Evolutionary conservation across 2,329 filamentous ascomycete species (phyloP), one percentile per base, ranked within the genome.

Genomic region (Lithohypha guttulata): DNA sequence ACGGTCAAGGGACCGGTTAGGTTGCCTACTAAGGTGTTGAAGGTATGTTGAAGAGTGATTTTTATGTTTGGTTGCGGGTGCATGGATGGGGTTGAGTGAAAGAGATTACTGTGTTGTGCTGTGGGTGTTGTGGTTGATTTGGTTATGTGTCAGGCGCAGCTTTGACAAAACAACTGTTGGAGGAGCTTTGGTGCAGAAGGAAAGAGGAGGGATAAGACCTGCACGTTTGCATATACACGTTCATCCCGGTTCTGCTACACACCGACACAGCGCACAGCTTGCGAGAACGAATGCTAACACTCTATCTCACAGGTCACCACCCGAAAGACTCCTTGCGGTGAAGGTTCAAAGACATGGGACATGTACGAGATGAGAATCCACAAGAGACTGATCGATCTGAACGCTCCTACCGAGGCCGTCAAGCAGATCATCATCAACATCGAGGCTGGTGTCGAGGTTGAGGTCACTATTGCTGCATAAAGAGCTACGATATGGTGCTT

Each of bases 331-430:
- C 91, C 91, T 66, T 91, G 84, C 72, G 91, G 91, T 83, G 91
- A 98, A 79, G 91, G 91, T 73, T 93, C 83, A 70, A 98, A 98
- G 85, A 98, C 91, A 63, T 98, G 91, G 91, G 91, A 96, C 68
- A 80, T 76, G 68, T 98, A 75, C 70, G 89, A 98, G 81, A 93
- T 98, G 86, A 82, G 89, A 73, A 93, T 95, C 66, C 86, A 95
- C 79, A 95, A 95, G 82, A 83, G 87, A 58, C 76, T 95, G 62
- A 95, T 95, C 63, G 87, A 94, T 69, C 75, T 98, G 54, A 87
- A 93, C 71, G 91, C 91, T 58, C 91, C 91, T 49, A 98, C 91
- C 60, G 91, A 98, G 79, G 66, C 63, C 36, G 63, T 70, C 48
- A 68, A 69, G 60, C 63, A 66, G 60, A 67, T 70, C 59, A 68